Evolutionary conservation across 495 filamentous ascomycete genomes (phyloP), one percentile per base, ranked within the genome.

Genomic region (Penicillium tannophilum): DNA sequence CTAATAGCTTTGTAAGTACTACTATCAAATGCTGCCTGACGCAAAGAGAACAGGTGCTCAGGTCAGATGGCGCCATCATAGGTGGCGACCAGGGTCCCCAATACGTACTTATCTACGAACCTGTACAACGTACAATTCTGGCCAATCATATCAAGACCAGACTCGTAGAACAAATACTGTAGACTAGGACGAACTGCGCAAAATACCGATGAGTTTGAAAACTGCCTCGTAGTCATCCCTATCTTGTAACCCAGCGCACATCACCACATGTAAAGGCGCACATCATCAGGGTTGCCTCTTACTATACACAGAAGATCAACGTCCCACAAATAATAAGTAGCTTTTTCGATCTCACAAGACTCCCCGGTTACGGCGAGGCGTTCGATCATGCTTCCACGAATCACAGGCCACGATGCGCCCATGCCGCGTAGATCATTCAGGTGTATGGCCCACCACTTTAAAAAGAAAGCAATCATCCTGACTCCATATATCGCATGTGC

Each of bases 311-410:
- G 39, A 41, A 17, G 39, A 7, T 41, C 4, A 6, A 1, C 1
- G 9, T 36, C 12, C 33, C 12, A 36, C 33, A 36, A 11, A 36
- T 14, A 3, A 35, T 44, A 43, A 43, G 12, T 44, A 6, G 42
- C n/a, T 44, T 4, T 44, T 17, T 7, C 12, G 11, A 46, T 26
- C 44, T 46, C 20, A 47, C 44, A 26, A 14, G 44, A 47, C 26
- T 49, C 20, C 19, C 10, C 10, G 45, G 14, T 11, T 47, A 8
- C 45, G 45, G 23, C 9, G 19, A 26, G 44, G 44, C 44, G 44
- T 47, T 49, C 46, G 46, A 49, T 49, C 46, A 49, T 26, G 26
- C 46, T 33, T 41, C 50, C 50, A 41, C 50, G 50, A 52, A 52
- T 52, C 50, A 52, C 50, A 52, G 26, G 31, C 50, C 31, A 41